Conservation (phyloP, 148 eudicot genomes). For the Mesembryanthemum crystallinum region DNA sequence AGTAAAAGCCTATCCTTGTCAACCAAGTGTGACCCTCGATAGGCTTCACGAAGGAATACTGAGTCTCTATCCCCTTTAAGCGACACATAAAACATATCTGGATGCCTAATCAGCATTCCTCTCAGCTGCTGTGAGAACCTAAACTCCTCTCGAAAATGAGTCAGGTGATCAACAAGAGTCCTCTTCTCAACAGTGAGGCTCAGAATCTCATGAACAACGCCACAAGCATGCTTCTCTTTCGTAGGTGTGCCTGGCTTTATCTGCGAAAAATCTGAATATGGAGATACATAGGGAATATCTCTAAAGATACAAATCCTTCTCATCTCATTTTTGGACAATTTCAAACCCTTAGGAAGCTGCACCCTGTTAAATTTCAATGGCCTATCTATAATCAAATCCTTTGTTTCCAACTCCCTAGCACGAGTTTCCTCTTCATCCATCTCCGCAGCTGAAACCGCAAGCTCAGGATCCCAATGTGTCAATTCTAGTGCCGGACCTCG, state of each 20-base stretch:
- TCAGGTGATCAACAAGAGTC: constrained; percentile 92
- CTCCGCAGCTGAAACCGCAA: constrained; percentile 94
- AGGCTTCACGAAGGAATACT: constrained; percentile 91
- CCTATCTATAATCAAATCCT: constrained; percentile 86
- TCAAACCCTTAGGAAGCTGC: constrained; percentile 74
- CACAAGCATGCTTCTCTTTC: constrained; percentile 97
- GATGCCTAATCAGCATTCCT: constrained; percentile 97
- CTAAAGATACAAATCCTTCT: constrained; percentile 72
- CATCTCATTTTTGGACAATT: constrained; percentile 83
- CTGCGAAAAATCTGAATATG: constrained; percentile 85
- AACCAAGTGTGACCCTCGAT: constrained; percentile 73
- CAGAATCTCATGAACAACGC: constrained; percentile 87
- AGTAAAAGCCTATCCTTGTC: constrained; percentile 76
- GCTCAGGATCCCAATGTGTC: constrained; percentile 97
- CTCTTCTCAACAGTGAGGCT: constrained; percentile 88
- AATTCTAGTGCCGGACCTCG: constrained; percentile 83
- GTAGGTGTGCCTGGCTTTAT: constrained; percentile 60
- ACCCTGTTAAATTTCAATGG: constrained; percentile 80
- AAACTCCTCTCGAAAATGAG: constrained; percentile 96
- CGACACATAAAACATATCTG: constrained; percentile 95
- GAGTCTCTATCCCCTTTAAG: constrained; percentile 95
- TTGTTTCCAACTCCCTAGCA: constrained; percentile 50
- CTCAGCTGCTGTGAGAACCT: constrained; percentile 95
- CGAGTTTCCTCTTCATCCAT: constrained; percentile 76
- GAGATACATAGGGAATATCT: constrained; percentile 89